Evolutionary conservation across 345 rosid species (phyloP).

Genomic region (Euphorbia lathyris): DNA sequence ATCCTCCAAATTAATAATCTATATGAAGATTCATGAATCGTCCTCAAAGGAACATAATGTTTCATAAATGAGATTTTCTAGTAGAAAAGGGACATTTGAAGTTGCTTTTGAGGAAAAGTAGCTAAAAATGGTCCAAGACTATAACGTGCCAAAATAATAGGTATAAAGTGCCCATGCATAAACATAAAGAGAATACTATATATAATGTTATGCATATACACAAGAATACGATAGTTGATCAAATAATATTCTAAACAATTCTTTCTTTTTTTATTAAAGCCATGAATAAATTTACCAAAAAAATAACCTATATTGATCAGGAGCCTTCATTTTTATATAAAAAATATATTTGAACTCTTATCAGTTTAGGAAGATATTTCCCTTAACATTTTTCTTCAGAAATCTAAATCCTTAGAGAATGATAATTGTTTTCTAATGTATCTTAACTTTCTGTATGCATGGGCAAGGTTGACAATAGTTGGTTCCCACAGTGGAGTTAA

Average conservation of each 20-base stretch:
- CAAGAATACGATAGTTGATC: too few species aligned
- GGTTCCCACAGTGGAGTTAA: slow-evolving; percentile 87
- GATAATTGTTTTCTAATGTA: slow-evolving; percentile 26
- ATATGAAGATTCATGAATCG: neutral
- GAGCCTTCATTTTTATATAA: neutral
- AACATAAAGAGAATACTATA: too few species aligned
- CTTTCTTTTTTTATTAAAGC: too few species aligned
- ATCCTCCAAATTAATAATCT: neutral
- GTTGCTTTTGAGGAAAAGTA: too few species aligned
- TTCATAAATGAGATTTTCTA: too few species aligned
- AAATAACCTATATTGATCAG: neutral
- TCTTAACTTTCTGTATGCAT: slow-evolving; percentile 82
- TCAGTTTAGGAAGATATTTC: too few species aligned
- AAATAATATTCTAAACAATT: too few species aligned
- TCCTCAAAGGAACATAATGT: neutral
- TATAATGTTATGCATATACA: neutral
- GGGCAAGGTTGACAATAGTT: slow-evolving; percentile 86
- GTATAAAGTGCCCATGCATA: too few species aligned
- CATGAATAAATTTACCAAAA: neutral
- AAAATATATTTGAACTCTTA: too few species aligned
- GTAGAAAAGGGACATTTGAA: too few species aligned
- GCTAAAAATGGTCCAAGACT: too few species aligned
- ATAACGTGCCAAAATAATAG: too few species aligned
- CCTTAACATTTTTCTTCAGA: neutral
- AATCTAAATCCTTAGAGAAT: neutral